Evolutionary conservation across 176 grass and related monocot genomes (phyloP).

Genomic region (Poa pratensis): DNA sequence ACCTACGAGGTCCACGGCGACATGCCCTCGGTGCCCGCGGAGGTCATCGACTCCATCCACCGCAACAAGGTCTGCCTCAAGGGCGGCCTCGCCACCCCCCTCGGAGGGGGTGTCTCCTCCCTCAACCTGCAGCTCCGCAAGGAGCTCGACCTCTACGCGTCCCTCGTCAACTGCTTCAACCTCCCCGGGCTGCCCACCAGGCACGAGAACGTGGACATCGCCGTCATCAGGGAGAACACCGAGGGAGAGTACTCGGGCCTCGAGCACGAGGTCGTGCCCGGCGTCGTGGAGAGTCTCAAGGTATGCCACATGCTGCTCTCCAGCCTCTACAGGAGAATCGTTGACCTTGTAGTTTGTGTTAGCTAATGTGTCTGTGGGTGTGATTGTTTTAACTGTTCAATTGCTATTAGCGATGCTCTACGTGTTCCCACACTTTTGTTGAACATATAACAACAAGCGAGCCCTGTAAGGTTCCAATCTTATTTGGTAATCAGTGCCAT

Average conservation of each 20-base stretch:
- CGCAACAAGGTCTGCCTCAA: conserved; percentile 95
- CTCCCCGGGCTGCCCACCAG: conserved; percentile 83
- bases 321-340: background rate
- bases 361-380: background rate
- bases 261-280: conserved; percentile 96
- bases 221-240: conserved; percentile 98
- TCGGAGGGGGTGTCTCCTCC: conserved; percentile 89
- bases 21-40: conserved; percentile 66
- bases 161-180: conserved; percentile 96
- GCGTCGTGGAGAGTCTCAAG: conserved; percentile 96
- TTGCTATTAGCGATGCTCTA: background rate
- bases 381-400: background rate
- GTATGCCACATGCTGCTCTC: conserved; percentile 35
- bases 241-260: conserved; percentile 95
- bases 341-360: conserved; percentile 1
- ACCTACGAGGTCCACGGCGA: conserved; percentile 81
- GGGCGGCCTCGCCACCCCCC: conserved; percentile 80
- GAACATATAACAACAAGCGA: background rate
- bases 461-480: background rate
- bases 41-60: conserved; percentile 89
- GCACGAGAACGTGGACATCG: conserved; percentile 95
- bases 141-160: conserved; percentile 97
- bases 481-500: background rate
- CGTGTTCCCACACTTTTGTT: background rate
- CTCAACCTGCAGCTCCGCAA: conserved; percentile 91